These are phyloP conservation scores for Pseudopithomyces maydicus DNA, from an alignment of 2,329 filamentous ascomycete genomes.

Conservation along the genomic window DNA sequence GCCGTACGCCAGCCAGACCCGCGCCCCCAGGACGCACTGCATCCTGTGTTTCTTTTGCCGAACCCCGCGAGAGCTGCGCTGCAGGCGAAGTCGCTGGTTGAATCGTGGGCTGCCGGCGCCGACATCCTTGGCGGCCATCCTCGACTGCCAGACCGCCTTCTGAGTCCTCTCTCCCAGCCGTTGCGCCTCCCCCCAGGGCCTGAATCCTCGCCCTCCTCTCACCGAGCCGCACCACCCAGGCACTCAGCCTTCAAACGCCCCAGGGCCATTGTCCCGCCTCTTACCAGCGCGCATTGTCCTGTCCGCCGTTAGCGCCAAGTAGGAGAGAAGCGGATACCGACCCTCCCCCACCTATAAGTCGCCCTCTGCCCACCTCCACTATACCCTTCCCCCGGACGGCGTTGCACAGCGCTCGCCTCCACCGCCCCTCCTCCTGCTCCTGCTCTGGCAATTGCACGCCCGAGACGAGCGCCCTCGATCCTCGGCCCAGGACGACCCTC, in stretches of 20 bases:
- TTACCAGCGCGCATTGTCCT: slow-evolving; percentile 14
- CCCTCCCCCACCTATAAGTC: slow-evolving; percentile 37
- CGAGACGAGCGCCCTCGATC: slow-evolving; percentile 12
- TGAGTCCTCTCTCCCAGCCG: neutral
- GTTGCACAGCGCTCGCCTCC: slow-evolving; percentile 12
- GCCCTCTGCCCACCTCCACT: slow-evolving; percentile 27
- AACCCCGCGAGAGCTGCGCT: slow-evolving; percentile 21
- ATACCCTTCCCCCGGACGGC: slow-evolving; percentile 15
- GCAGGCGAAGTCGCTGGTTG: slow-evolving; percentile 26
- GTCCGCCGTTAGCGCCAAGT: slow-evolving; percentile 1
- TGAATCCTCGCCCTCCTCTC: slow-evolving; percentile 2
- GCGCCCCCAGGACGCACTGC: slow-evolving; percentile 19
- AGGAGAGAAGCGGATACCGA: slow-evolving; percentile 7
- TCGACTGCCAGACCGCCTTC: slow-evolving; percentile 4
- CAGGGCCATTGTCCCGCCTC: neutral
- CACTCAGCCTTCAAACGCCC: slow-evolving; percentile 1
- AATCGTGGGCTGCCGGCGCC: slow-evolving; percentile 21
- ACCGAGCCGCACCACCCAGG: neutral
- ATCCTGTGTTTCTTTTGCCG: slow-evolving; percentile 25
- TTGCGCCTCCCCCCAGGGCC: neutral
- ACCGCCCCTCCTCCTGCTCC: slow-evolving; percentile 4
- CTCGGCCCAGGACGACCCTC: slow-evolving; percentile 3
- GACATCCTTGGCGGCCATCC: slow-evolving; percentile 23
- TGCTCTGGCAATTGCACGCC: slow-evolving; percentile 17
- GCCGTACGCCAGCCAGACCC: neutral